Evolutionary conservation across 768 basidiomycete genomes (phyloP).

Genomic region (Symmetrospora coprosmae): DNA sequence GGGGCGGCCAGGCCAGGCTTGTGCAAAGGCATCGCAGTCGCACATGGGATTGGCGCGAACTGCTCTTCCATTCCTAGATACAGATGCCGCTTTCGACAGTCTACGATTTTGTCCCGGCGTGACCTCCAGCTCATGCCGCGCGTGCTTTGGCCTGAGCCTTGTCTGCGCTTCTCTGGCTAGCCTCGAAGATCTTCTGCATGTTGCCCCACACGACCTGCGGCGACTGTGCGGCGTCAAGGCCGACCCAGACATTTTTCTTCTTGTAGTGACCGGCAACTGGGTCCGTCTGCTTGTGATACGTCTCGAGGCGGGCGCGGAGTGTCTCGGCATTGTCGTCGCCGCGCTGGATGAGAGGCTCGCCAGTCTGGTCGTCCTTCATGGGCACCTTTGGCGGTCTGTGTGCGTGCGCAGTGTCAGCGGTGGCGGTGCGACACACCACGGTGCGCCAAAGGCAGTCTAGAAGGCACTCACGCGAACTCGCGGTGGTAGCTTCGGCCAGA

Average conservation of each 20-base stretch:
- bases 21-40: no score
- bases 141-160: slow-evolving; percentile 5
- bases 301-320: slow-evolving; percentile 66
- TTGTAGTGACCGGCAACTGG: slow-evolving; percentile 96
- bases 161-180: slow-evolving; percentile 6
- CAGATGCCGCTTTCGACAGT: not conserved
- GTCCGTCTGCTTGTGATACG: slow-evolving; percentile 88
- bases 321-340: slow-evolving; percentile 97
- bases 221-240: slow-evolving; percentile 84
- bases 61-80: no score
- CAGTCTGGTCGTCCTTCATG: slow-evolving; percentile 84
- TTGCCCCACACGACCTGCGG: slow-evolving; percentile 70
- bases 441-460: not conserved
- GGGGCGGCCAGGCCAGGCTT: no score
- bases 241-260: slow-evolving; percentile 65
- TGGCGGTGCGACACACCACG: not conserved
- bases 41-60: no score
- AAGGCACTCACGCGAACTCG: slow-evolving; percentile 61
- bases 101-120: not conserved
- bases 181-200: slow-evolving; percentile 28
- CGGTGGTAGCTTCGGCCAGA: slow-evolving; percentile 87
- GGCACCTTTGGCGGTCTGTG: slow-evolving; percentile 87
- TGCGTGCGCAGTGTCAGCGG: not conserved
- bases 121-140: not conserved
- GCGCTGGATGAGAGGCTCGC: slow-evolving; percentile 89